Evolutionary conservation across 2,329 filamentous ascomycete species (phyloP).

Genomic region (Fusarium newnesense): DNA sequence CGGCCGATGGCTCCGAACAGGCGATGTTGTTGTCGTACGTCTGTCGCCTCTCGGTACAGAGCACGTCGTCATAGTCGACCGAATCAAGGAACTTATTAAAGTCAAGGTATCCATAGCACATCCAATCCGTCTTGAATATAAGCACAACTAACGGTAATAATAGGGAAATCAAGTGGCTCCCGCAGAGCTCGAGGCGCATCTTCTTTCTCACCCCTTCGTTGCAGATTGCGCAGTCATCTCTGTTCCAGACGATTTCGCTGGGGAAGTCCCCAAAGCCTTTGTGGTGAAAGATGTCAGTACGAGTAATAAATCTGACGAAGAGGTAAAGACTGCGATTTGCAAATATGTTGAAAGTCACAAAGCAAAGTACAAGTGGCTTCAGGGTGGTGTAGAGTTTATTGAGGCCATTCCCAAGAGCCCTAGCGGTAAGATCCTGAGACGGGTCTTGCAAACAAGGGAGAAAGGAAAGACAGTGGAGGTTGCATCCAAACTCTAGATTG

Average conservation of each 20-base stretch:
- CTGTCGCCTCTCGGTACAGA: not conserved
- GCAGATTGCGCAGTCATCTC: not conserved
- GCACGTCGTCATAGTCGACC: not conserved
- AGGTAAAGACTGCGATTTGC: not conserved
- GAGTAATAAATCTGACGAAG: not conserved
- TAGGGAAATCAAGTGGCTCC: not conserved
- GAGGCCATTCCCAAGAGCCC: not conserved
- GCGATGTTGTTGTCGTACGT: not conserved
- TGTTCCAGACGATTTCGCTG: not conserved
- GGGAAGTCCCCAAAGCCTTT: not conserved
- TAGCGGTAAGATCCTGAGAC: not conserved
- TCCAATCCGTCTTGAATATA: fast-evolving
- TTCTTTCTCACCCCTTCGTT: not conserved
- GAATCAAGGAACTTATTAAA: not conserved
- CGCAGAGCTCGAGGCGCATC: not conserved
- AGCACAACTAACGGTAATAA: fast-evolving
- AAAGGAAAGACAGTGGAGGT: fast-evolving
- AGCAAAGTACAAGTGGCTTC: not conserved
- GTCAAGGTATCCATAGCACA: fast-evolving
- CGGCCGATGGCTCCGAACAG: not conserved
- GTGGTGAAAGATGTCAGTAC: not conserved
- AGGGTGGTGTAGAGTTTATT: not conserved
- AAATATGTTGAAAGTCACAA: not conserved
- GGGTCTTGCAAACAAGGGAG: not conserved
- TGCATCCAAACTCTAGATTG: not conserved